Base-by-base conservation (phyloP, 2,329 filamentous ascomycete species). In the Cladosporium sp. region DNA sequence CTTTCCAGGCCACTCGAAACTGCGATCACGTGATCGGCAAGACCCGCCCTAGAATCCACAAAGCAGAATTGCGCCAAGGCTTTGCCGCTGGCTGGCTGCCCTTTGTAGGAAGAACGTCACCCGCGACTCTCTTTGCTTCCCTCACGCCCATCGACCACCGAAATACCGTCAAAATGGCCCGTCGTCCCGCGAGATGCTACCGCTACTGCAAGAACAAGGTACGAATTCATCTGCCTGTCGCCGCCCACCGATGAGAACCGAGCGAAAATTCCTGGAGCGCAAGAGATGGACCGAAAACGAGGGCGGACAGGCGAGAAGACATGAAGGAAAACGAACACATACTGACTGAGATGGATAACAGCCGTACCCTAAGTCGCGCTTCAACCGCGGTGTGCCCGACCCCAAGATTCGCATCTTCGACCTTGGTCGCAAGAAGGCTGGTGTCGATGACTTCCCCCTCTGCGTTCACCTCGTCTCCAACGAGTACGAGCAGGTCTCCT, bases 161-260 rank as follows among this genome's bases (percentile, higher is more conserved):
- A 72, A 77, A 82, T 77, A 78, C 80, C 77, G 82, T 85, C 85
- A 91, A 85, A 82, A 98, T 98, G 93, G 93, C 93, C 73, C 90
- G 93, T 78, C 90, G 93, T 87, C 93, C 93, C 73, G 93, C 93
- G 72, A 88, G 93, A 82, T 98, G 93, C 82, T 98, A 67, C 62
- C 63, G 93, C 73, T 98, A 98, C 88, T 98, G 93, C 91, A 98
- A 98, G 89, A 98, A 97, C 86, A 96, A 96, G 90, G 90, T 95
- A 74, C 78, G 86, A 25, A 30, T 13, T 15, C 15, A 13, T 43
- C 41, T 39, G 41, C 29, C 36, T 40, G 16, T 20, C 46, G 18
- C 41, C 36, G 38, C 39, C 33, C 22, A 32, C 41, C 41, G 41
- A 45, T 20, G 49, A 45, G 7, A n/a, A 25, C 22, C 29, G 12